Conservation (phyloP, 208 protist species). For the Crithidia acanthocephali region DNA sequence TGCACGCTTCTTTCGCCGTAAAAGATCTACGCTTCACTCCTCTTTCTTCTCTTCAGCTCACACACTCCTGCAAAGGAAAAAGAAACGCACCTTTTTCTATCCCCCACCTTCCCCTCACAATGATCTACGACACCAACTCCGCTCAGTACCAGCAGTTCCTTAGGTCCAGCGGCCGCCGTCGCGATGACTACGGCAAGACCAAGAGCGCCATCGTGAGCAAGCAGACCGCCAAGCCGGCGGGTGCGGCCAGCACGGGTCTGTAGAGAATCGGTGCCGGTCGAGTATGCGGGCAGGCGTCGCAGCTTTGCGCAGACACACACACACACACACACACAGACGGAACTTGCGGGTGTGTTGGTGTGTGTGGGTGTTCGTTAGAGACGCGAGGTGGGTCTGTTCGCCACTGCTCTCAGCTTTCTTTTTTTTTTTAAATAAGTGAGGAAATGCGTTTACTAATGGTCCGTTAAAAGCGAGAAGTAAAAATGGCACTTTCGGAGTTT, state of each 20-base stretch:
- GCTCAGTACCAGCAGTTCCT: slow-evolving; percentile 95
- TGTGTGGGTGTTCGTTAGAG: background rate
- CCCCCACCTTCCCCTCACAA: slow-evolving; percentile 29
- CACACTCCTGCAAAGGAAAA: background rate
- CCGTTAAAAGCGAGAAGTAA: too few species aligned
- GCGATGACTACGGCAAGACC: slow-evolving; percentile 88
- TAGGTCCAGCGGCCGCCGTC: slow-evolving; percentile 89
- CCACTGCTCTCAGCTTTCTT: background rate
- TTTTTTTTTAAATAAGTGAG: slow-evolving; percentile 3
- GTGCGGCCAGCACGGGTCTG: slow-evolving; percentile 90
- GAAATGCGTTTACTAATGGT: too few species aligned
- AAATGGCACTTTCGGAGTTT: too few species aligned
- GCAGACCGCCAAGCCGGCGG: slow-evolving; percentile 81
- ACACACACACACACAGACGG: too few species aligned
- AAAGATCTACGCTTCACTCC: too few species aligned
- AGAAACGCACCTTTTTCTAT: background rate
- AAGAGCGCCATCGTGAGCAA: slow-evolving; percentile 71
- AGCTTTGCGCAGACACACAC: background rate
- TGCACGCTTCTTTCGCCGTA: too few species aligned
- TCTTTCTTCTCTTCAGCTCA: background rate
- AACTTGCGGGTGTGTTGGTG: background rate
- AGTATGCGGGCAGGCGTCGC: background rate
- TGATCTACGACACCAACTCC: slow-evolving; percentile 95
- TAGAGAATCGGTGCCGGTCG: slow-evolving; percentile 36
- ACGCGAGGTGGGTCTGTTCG: background rate